Percentiles rank a stretch among this genome's conserved stretches.
phyloP scores from a whole-genome alignment of 2,329 filamentous ascomycete species.

The Dothidotthia symphoricarpi region DNA sequence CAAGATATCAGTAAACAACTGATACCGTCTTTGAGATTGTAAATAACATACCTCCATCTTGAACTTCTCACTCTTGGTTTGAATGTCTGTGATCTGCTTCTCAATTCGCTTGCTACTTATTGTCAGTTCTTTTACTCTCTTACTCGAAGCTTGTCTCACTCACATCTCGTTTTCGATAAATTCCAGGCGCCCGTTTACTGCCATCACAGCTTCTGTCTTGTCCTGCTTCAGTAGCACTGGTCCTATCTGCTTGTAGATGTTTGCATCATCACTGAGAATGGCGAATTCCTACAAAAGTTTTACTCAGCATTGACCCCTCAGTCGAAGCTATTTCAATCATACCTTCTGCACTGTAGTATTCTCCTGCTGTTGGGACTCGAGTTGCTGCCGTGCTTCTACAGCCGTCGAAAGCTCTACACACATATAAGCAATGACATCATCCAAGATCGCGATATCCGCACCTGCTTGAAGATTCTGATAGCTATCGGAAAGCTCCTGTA shows the following conservation, averaged over 20 bases:
- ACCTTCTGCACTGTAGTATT: constrained; percentile 85
- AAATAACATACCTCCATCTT: constrained; percentile 57
- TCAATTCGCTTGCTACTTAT: constrained; percentile 62
- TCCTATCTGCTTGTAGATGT: constrained; percentile 93
- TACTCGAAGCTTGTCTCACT: constrained; percentile 27
- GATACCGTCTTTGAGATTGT: neutral
- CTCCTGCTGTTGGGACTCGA: constrained; percentile 92
- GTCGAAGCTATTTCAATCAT: constrained; percentile 5
- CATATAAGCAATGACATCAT: too few relatives aligned
- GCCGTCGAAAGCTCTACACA: constrained; percentile 70
- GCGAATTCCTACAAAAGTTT: constrained; percentile 68
- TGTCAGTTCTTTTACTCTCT: constrained; percentile 2
- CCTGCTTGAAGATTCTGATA: constrained; percentile 85
- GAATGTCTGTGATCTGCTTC: constrained; percentile 61
- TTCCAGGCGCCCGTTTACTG: constrained; percentile 84
- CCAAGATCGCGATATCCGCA: constrained; percentile 36
- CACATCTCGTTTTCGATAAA: constrained; percentile 95
- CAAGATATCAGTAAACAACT: constrained; percentile 2
- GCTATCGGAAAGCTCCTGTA: constrained; percentile 82
- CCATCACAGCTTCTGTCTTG: constrained; percentile 81
- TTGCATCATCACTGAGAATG: constrained; percentile 73
- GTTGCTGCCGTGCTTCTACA: constrained; percentile 79
- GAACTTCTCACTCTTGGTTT: constrained; percentile 64
- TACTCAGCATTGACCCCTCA: constrained; percentile 4
- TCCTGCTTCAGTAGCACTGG: constrained; percentile 95